Conservation (phyloP, 768 basidiomycete species). For the Psilocybe azurescens region DNA sequence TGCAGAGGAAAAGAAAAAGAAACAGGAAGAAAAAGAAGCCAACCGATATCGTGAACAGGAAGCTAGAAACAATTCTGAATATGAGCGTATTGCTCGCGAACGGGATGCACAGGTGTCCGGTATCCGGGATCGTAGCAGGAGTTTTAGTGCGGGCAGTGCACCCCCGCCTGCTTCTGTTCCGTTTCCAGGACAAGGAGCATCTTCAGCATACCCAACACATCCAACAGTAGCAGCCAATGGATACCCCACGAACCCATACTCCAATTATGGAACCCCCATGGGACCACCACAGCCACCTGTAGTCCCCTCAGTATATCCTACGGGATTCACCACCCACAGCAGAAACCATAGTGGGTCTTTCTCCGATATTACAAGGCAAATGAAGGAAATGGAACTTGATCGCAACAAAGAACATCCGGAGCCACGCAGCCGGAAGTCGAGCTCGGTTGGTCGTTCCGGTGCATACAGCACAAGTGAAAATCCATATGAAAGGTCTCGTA, state of each 20-base stretch:
- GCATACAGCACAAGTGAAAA: slow-evolving; percentile 51
- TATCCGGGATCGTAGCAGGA: slow-evolving; percentile 56
- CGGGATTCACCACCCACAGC: slow-evolving; percentile 26
- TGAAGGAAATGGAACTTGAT: slow-evolving; percentile 47
- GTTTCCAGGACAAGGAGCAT: slow-evolving; percentile 34
- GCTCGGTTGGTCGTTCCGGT: slow-evolving; percentile 41
- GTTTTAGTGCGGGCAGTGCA: slow-evolving; percentile 49
- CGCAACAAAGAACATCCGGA: slow-evolving; percentile 37
- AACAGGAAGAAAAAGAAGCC: slow-evolving; percentile 50
- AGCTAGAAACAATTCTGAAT: slow-evolving; percentile 45
- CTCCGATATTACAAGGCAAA: slow-evolving; percentile 44
- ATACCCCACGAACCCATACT: slow-evolving; percentile 30
- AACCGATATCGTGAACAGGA: slow-evolving; percentile 60
- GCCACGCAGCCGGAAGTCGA: slow-evolving; percentile 38
- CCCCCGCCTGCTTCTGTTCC: slow-evolving; percentile 30
- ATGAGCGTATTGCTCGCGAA: slow-evolving; percentile 63
- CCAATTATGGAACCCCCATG: slow-evolving; percentile 20
- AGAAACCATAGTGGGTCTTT: slow-evolving; percentile 39
- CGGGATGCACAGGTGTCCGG: slow-evolving; percentile 48
- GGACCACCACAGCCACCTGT: slow-evolving; percentile 11
- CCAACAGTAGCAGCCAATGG: slow-evolving; percentile 23
- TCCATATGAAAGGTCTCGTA: slow-evolving; percentile 38
- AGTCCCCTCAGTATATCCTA: slow-evolving; percentile 20
- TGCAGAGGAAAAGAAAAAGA: slow-evolving; percentile 48
- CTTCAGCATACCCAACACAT: slow-evolving; percentile 30